Base-by-base conservation (phyloP, 2,329 filamentous ascomycete genomes). In the Colletotrichum sp. region DNA sequence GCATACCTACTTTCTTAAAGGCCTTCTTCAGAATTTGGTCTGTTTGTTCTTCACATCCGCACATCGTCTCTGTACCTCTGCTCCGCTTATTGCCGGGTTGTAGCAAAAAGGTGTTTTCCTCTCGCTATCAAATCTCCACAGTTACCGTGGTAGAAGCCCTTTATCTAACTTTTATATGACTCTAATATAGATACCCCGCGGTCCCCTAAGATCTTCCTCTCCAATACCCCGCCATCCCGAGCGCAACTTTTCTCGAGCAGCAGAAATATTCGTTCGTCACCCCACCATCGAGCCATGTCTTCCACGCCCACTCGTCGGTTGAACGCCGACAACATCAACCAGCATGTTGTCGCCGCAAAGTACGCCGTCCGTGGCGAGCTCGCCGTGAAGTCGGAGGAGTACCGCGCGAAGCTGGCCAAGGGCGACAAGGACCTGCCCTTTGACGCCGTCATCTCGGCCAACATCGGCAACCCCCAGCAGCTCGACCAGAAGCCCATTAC, bases 401-500 rank as follows among this genome's bases (percentile, higher is more conserved):
- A 96, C 88, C 94, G 96, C 76, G 93, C 93, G 70, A 89, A 91
- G 81, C 89, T 98, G 76, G 87, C 88, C 78, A 90, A 91, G 78
- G 91, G 90, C 80, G 89, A 84, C 79, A 84, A 81, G 74, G 84
- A 84, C 82, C 89, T 98, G 66, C 96, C 97, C 65, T 99, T 99
- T 85, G 90, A 95, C 81, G 91, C 95, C 76, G 93, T 99, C 85
- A 96, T 99, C 87, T 96, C 95, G 78, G 97, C 97, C 86, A 99
- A 99, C 88, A 99, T 99, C 82, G 97, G 97, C 83, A 99, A 99
- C 89, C 97, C 97, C 6, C 97, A 99, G 87, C 97, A 99, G 87
- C 92, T 99, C 78, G 97, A 98, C 87, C 97, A 99, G 90, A 97
- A 98, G 90, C 97, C 97, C 82, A 96, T 99, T 82, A 99, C 97